A percentile compares a stretch with the other conserved stretches of the same genome.
phyloP scores from a whole-genome alignment of 2,329 filamentous ascomycete genomes.

The Nectriaceae sp. region DNA sequence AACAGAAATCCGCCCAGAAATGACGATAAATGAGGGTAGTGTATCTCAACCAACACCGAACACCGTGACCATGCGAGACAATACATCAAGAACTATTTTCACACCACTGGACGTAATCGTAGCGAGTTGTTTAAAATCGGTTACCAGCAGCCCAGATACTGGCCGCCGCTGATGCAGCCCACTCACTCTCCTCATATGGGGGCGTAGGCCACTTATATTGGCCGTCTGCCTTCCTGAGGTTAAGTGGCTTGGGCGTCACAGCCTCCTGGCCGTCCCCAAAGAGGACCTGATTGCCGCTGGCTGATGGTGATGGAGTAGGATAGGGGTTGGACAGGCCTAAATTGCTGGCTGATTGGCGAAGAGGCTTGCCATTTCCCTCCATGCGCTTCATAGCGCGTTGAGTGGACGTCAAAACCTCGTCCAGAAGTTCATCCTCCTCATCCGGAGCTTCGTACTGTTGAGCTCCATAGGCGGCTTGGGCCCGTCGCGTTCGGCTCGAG shows the following conservation, averaged over 20 bases:
- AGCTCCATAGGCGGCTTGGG: slow-evolving; percentile 71
- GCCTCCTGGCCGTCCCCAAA: slow-evolving; percentile 69
- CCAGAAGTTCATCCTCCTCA: slow-evolving; percentile 93
- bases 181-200: slow-evolving; percentile 91
- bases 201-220: slow-evolving; percentile 89
- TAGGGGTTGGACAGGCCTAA: slow-evolving; percentile 61
- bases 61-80: slow-evolving; percentile 30
- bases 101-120: slow-evolving; percentile 28
- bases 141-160: slow-evolving; percentile 77
- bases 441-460: slow-evolving; percentile 92
- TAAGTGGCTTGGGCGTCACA: slow-evolving; percentile 69
- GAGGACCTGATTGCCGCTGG: slow-evolving; percentile 75
- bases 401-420: slow-evolving; percentile 81
- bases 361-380: slow-evolving; percentile 49
- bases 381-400: slow-evolving; percentile 74
- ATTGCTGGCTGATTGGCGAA: slow-evolving; percentile 67
- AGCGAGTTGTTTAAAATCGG: slow-evolving; percentile 49
- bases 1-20: slow-evolving; percentile 22
- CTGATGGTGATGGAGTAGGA: slow-evolving; percentile 73
- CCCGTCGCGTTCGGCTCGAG: slow-evolving; percentile 78
- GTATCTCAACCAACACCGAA: slow-evolving; percentile 30
- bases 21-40: slow-evolving; percentile 14
- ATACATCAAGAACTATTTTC: slow-evolving; percentile 28
- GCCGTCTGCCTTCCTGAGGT: slow-evolving; percentile 59
- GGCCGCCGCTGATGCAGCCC: slow-evolving; percentile 80